Conservation (phyloP, 1,139 yeast genomes). For the Scheffersomyces stambukii region DNA sequence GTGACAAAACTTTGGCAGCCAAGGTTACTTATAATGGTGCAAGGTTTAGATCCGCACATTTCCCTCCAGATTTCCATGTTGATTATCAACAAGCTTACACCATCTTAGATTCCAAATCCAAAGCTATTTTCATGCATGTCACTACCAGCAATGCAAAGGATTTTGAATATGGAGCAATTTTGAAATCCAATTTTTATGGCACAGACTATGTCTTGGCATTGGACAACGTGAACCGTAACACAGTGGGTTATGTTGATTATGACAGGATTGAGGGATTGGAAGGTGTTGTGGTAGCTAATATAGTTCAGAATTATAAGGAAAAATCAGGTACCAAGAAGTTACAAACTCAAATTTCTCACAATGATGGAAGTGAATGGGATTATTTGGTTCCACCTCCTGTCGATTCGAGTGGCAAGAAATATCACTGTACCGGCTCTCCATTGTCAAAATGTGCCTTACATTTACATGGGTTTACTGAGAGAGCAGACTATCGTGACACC, state of each 20-base stretch:
- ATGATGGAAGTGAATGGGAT: conserved; percentile 91
- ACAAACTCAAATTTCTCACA: conserved; percentile 73
- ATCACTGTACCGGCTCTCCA: conserved; percentile 48
- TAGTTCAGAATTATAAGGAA: conserved; percentile 46
- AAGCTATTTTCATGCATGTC: conserved; percentile 78
- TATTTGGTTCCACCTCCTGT: conserved; percentile 61
- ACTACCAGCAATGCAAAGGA: conserved; percentile 54
- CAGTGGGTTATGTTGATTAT: conserved; percentile 77
- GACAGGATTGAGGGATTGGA: conserved; percentile 85
- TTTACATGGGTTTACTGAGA: conserved; percentile 87
- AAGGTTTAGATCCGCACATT: conserved; percentile 71
- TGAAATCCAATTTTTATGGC: conserved; percentile 93
- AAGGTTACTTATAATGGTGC: conserved; percentile 80
- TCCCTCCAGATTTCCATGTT: conserved; percentile 67
- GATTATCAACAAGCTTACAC: conserved; percentile 78
- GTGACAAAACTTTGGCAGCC: conserved; percentile 49
- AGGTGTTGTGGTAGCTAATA: conserved; percentile 75
- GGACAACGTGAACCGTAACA: conserved; percentile 72
- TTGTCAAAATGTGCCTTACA: conserved; percentile 70
- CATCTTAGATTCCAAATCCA: conserved; percentile 68
- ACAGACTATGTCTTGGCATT: conserved; percentile 78
- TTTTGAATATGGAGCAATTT: conserved; percentile 71
- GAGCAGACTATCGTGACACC: conserved; percentile 78
- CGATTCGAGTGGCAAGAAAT: conserved; percentile 60
- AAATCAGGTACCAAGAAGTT: conserved; percentile 40